phyloP scores from a whole-genome alignment of 148 eudicot species.

The Diospyros kaki region DNA sequence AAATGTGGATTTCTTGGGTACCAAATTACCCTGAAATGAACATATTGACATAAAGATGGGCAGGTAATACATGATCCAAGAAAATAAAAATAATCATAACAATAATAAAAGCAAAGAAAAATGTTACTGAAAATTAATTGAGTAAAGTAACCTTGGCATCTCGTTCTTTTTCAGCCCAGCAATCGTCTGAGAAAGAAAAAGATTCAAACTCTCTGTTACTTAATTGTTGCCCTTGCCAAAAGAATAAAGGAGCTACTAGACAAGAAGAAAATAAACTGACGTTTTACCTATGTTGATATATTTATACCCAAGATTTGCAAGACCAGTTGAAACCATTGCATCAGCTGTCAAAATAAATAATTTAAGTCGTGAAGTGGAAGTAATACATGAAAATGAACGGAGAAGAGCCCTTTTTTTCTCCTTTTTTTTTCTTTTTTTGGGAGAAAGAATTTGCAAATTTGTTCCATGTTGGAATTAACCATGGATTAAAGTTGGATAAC shows the following conservation, averaged over 20 bases:
- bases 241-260: neutral
- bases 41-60: no score
- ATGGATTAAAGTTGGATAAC: neutral
- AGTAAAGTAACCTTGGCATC: conserved; percentile 32
- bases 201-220: no score
- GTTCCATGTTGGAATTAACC: neutral
- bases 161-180: conserved; percentile 50
- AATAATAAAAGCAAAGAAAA: no score
- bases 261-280: conserved; percentile 4
- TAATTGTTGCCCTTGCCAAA: neutral
- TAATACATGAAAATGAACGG: neutral
- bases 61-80: neutral
- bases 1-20: neutral
- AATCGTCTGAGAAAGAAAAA: conserved; percentile 53
- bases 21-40: neutral
- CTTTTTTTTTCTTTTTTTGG: neutral
- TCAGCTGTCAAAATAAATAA: conserved; percentile 54
- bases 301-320: conserved; percentile 74
- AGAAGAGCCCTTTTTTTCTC: no score
- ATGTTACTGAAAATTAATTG: neutral
- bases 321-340: conserved; percentile 76
- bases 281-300: conserved; percentile 74
- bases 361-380: neutral
- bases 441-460: no score
- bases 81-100: no score